Evolutionary conservation across 2,329 filamentous ascomycete genomes (phyloP), one percentile per base, ranked within the genome.

Genomic region (Colletotrichum acutatum): DNA sequence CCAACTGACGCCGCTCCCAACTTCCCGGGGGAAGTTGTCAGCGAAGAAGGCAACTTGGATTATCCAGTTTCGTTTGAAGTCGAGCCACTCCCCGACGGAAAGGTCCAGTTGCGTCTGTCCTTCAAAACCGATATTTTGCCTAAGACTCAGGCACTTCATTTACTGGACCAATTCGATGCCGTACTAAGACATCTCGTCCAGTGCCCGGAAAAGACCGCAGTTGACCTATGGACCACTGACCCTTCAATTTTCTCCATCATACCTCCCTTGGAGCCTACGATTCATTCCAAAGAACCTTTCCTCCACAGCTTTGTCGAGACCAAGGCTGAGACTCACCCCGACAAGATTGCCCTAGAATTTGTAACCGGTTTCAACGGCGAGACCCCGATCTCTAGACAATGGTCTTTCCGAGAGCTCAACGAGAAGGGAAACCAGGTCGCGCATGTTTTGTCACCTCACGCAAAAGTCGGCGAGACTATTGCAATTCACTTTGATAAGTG

Each of bases 401-500:
- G 95, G 95, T 93, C 90, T 0, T 98, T 96, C 78, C 79, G 79
- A n/a, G 85, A 96, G 72, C 85, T 98, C 0, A 84, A 98, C 76
- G 79, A 86, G 0, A 89, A 92, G 76, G 93, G 92, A 0, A 95
- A 97, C 77, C 88, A 87, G 75, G 87, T 97, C 19, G 94, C 94
- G 0, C 86, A 92, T 66, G 79, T 95, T 14, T 83, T 97, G 1
- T 79, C 84, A 1, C 76, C 80, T 0, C 80, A 85, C 24, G 87
- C 90, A 0, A 74, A 79, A 0, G 84, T 89, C 0, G 92, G 93
- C 0, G 84, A 78, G 30, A 90, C 95, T 5, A 86, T 97, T 26
- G 94, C 91, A 0, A 87, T 96, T 9, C 95, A 93, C 78, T 97
- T 97, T 77, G 91, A 95, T 68, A 97, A 97, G 79, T 95, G 92